phyloP scores from a whole-genome alignment of 345 rosid species.

The Eucalyptus camaldulensis region DNA sequence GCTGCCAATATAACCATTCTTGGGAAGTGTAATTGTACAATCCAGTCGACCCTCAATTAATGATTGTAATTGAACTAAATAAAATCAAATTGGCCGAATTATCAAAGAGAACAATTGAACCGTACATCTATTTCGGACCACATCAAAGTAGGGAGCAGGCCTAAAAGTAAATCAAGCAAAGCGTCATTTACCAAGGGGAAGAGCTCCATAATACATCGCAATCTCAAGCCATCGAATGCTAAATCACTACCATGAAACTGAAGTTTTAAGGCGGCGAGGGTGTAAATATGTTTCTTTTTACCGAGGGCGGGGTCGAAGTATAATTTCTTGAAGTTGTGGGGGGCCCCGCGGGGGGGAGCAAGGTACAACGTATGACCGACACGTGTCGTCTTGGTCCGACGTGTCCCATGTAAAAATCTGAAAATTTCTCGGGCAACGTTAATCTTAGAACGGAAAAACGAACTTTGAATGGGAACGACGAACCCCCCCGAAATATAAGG shows the following conservation, averaged over 20 bases:
- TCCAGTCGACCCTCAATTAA: rapidly evolving
- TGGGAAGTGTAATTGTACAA: rapidly evolving
- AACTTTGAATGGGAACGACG: not conserved
- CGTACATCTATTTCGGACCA: not conserved
- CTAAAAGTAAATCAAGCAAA: not conserved
- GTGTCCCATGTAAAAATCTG: not conserved
- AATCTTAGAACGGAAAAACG: not conserved
- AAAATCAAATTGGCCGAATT: not conserved
- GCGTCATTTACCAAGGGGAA: not conserved
- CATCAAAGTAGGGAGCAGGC: not conserved
- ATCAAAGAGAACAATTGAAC: not conserved
- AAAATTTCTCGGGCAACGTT: not conserved
- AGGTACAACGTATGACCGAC: not conserved
- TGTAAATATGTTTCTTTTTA: not conserved
- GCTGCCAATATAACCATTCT: rapidly evolving
- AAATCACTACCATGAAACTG: not conserved
- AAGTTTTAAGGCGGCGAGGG: not conserved
- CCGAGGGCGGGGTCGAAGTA: not conserved
- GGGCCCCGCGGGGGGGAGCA: not conserved
- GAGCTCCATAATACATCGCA: not conserved
- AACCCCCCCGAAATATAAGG: not conserved
- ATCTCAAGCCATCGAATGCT: not conserved
- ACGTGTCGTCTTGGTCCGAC: not conserved
- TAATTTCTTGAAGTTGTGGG: not conserved
- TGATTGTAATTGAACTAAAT: not conserved